Percentiles rank a stretch among this genome's conserved stretches.
Conservation (phyloP, 2,329 filamentous ascomycete species). For the Exophiala sp. region DNA sequence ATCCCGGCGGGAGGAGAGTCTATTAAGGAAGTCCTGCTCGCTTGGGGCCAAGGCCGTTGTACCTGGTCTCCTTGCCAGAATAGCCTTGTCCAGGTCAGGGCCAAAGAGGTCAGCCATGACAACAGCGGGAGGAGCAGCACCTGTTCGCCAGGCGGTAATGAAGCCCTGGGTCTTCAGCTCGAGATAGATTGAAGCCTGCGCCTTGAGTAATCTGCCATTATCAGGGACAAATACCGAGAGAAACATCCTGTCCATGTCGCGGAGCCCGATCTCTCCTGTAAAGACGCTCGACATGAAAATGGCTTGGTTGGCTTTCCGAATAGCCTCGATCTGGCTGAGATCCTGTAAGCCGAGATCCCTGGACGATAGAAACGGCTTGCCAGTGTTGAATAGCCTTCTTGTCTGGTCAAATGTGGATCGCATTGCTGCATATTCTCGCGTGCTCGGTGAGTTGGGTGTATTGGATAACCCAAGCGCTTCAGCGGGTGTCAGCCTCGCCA, state of each 20-base stretch:
- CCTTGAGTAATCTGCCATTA: constrained; percentile 52
- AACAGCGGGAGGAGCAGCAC: constrained; percentile 50
- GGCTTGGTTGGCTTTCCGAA: constrained; percentile 59
- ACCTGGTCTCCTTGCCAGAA: constrained; percentile 51
- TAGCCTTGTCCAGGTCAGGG: constrained; percentile 48
- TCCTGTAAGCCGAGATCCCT: constrained; percentile 49
- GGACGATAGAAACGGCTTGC: constrained; percentile 51
- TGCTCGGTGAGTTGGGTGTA: constrained; percentile 50
- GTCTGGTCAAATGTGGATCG: constrained; percentile 59
- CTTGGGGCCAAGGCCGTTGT: constrained; percentile 50
- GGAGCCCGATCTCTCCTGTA: constrained; percentile 58
- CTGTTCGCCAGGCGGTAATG: constrained; percentile 55
- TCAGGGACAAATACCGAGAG: constrained; percentile 59
- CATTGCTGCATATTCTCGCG: constrained; percentile 57
- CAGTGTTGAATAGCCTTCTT: constrained; percentile 55
- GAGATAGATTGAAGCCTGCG: constrained; percentile 55
- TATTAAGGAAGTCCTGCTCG: constrained; percentile 55
- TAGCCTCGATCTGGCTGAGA: constrained; percentile 51
- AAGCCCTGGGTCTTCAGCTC: constrained; percentile 64
- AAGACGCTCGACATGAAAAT: constrained; percentile 61
- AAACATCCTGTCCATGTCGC: constrained; percentile 58
- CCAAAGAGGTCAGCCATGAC: constrained; percentile 57
- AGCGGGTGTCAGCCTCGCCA: constrained; percentile 16
- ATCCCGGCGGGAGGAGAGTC: constrained; percentile 49
- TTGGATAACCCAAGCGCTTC: constrained; percentile 53